Evolutionary conservation across 2,329 filamentous ascomycete genomes (phyloP), one percentile per base, ranked within the genome.

Genomic region (Apiospora malaysiana): DNA sequence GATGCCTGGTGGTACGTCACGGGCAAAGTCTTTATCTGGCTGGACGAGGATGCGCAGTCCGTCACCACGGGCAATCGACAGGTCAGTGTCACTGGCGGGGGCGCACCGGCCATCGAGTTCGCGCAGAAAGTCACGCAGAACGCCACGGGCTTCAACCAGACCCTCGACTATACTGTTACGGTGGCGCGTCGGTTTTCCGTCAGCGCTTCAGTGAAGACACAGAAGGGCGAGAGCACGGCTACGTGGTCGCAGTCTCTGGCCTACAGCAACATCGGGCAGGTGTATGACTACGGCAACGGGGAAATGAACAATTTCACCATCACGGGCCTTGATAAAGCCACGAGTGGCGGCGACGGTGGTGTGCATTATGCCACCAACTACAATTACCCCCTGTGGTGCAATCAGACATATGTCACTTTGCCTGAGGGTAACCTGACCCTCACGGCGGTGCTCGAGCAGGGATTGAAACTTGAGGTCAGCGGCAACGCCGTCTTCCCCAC

Each of bases 21-120:
- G 0, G 93, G 92, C 49, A 96, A 95, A 79, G 84, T 95, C 14
- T 95, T 96, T 78, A 75, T 94, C n/a, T 96, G 93, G 89, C 84
- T 91, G 0, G 90, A 91, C 75, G 56, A 40, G 8, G 78, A 82
- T 2, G 77, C 79, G 8, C 82, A 79, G 10, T 85, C 84, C 23
- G 78, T 89, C 69, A 90, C 89, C 0, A 90, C 85, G 0, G 88
- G 87, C 16, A 78, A 75, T 5, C 42, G 0, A 65, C 77, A 14
- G 83, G 83, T 1, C 77, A 47, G 1, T 18, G 72, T 84, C 18
- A 69, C 74, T 6, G 73, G 71, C 6, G 73, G 71, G 56, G 75
- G 70, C 49, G 81, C 71, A 0, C 88, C 90, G 0, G 77, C 76
- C 2, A 85, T 92, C 70, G 72, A 78, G 0, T 78, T 91, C n/a